Evolutionary conservation across 495 filamentous ascomycete species (phyloP).

Genomic region (Aspergillus indologenus): DNA sequence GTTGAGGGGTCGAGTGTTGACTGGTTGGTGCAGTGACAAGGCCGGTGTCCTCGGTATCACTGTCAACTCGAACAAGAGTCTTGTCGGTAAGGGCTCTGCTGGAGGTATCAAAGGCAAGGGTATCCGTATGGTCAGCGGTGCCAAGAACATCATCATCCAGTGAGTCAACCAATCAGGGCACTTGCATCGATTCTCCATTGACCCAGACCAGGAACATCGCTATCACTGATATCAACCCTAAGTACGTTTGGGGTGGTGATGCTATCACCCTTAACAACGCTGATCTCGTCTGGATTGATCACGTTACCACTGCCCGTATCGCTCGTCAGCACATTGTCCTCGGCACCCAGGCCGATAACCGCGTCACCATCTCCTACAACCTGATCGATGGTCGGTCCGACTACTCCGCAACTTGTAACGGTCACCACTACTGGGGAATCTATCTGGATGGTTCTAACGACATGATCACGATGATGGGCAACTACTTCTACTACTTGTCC

Average conservation of each 20-base stretch:
- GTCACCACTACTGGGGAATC: constrained; percentile 45
- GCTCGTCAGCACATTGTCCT: constrained; percentile 45
- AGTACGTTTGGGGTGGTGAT: constrained; percentile 11
- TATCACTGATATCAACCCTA: constrained; percentile 8
- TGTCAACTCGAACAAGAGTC: not conserved
- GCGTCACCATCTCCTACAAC: constrained; percentile 45
- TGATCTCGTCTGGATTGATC: constrained; percentile 9
- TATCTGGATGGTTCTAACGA: constrained; percentile 40
- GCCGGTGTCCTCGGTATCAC: constrained; percentile 5
- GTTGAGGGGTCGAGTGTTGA: not conserved
- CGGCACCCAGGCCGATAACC: constrained; percentile 35
- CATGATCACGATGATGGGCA: constrained; percentile 41
- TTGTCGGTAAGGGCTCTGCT: constrained; percentile 2
- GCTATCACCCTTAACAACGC: constrained; percentile 6
- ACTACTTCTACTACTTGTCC: constrained; percentile 46
- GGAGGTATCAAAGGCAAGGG: constrained; percentile 9
- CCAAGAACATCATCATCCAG: constrained; percentile 10
- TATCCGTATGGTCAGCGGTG: constrained; percentile 3
- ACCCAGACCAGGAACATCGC: not conserved
- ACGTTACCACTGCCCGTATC: constrained; percentile 32
- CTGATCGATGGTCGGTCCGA: constrained; percentile 37
- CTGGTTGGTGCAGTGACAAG: constrained; percentile 23
- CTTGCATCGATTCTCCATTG: not conserved
- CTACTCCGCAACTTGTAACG: constrained; percentile 43
- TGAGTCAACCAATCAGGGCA: constrained; percentile 5